Evolutionary conservation across 2,329 filamentous ascomycete species (phyloP).

Genomic region (Phialophora chinensis): DNA sequence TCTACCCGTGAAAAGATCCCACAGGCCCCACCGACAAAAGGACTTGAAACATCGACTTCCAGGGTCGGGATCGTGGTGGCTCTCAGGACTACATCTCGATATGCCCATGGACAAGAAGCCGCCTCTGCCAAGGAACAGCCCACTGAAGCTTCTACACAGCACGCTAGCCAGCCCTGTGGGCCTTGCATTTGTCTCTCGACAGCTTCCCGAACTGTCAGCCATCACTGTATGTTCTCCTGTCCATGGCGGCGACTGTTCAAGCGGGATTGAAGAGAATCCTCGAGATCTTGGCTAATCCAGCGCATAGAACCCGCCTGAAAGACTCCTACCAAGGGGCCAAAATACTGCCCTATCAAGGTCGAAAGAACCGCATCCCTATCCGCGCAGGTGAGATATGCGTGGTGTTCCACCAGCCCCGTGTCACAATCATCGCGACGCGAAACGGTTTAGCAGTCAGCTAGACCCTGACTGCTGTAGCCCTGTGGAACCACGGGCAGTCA

Average conservation of each 20-base stretch:
- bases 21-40: not conserved
- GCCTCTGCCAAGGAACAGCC: not conserved
- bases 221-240: not conserved
- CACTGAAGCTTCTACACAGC: not conserved
- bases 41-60: not conserved
- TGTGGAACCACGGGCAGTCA: not conserved
- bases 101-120: not conserved
- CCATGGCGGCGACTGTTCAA: not conserved
- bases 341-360: not conserved
- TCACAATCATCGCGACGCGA: not conserved
- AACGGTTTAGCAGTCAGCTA: not conserved
- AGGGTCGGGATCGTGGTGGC: not conserved
- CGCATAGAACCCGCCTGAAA: not conserved
- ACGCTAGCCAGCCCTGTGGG: conserved; percentile 1
- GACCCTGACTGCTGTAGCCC: not conserved
- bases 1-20: not conserved
- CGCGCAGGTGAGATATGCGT: not conserved
- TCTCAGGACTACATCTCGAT: not conserved
- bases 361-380: not conserved
- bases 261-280: not conserved
- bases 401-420: not conserved
- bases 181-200: not conserved
- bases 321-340: not conserved
- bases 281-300: not conserved
- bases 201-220: not conserved